phyloP scores from a whole-genome alignment of 768 basidiomycete genomes.

The Tephrocybe sp. region DNA sequence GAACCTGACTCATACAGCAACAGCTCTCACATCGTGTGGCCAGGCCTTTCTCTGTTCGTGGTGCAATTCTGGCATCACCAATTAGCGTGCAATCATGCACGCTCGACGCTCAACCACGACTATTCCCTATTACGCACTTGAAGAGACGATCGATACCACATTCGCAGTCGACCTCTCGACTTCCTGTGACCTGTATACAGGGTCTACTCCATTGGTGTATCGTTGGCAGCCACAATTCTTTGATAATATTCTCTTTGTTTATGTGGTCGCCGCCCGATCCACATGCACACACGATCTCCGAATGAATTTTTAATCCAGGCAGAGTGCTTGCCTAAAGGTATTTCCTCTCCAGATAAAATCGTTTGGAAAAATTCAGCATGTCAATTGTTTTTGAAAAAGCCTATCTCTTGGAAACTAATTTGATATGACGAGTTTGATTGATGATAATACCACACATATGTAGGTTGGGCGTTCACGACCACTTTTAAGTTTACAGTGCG shows the following conservation, averaged over 20 bases:
- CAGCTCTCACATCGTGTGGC: too few species aligned
- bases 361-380: too few species aligned
- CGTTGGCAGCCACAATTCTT: background rate
- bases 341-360: too few species aligned
- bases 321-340: background rate
- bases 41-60: background rate
- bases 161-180: too few species aligned
- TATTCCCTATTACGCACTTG: too few species aligned
- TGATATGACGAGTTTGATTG: background rate
- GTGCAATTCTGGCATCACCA: too few species aligned
- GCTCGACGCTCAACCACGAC: too few species aligned
- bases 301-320: background rate
- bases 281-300: background rate
- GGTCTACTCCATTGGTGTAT: background rate
- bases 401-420: background rate
- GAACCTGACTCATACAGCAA: constrained; percentile 4
- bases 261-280: background rate
- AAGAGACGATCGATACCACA: too few species aligned
- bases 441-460: too few species aligned
- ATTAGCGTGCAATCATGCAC: too few species aligned
- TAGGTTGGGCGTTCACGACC: background rate
- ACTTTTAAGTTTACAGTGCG: constrained; percentile 11
- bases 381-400: too few species aligned
- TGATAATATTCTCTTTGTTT: background rate
- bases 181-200: background rate